Percentiles rank a stretch among this genome's conserved stretches.
Conservation (phyloP, 495 filamentous ascomycete genomes). For the Penicillium desertorum region DNA sequence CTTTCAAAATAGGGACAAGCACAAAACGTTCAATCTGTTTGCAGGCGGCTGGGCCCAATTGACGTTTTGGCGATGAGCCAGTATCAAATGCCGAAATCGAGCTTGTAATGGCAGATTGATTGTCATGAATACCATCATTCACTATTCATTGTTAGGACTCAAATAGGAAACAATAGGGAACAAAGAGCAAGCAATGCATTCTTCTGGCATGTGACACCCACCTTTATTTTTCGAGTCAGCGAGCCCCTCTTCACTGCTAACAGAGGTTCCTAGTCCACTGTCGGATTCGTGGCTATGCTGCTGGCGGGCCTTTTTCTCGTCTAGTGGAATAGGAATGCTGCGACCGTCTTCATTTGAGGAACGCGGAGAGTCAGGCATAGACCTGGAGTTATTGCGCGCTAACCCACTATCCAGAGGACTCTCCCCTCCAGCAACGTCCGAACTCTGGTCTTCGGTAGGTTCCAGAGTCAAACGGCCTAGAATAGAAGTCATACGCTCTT, state of each 20-base stretch:
- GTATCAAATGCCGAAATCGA: conserved; percentile 35
- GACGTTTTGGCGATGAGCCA: conserved; percentile 34
- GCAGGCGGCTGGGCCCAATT: conserved; percentile 50
- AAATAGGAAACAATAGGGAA: neutral
- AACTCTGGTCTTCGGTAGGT: conserved; percentile 25
- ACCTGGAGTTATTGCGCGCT: neutral
- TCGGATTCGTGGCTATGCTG: conserved; percentile 47
- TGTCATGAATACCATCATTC: conserved; percentile 30
- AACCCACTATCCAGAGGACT: neutral
- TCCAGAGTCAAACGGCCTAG: conserved; percentile 45
- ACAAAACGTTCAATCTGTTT: conserved; percentile 57
- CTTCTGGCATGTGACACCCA: conserved; percentile 6
- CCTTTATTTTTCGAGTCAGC: conserved; percentile 25
- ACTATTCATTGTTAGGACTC: conserved; percentile 18
- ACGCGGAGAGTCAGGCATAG: conserved; percentile 4
- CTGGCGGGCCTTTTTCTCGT: conserved; percentile 22
- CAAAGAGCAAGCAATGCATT: neutral
- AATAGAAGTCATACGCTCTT: conserved; percentile 50
- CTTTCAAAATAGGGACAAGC: conserved; percentile 56
- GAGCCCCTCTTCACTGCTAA: conserved; percentile 36
- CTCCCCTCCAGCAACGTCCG: neutral
- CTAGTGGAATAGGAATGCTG: conserved; percentile 1
- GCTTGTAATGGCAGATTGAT: conserved; percentile 47
- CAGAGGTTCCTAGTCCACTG: conserved; percentile 58
- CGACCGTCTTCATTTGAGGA: conserved; percentile 3